Conservation (phyloP, 441 rosid genomes). For the Capsella rubella region DNA sequence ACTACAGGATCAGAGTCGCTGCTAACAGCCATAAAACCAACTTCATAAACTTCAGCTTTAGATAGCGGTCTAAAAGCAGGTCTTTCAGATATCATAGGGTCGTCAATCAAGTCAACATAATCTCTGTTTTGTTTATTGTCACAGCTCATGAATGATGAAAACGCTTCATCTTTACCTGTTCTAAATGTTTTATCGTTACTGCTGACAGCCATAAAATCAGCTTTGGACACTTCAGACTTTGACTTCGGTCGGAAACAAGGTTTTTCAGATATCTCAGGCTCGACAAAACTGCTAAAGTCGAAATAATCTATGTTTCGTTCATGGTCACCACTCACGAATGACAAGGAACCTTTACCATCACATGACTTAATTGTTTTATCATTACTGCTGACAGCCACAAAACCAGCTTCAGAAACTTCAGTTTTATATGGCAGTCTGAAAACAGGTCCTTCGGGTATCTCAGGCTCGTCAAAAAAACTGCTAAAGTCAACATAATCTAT, state of each 20-base stretch:
- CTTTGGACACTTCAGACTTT: slow-evolving; percentile 36
- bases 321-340: slow-evolving; percentile 50
- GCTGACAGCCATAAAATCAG: slow-evolving; percentile 42
- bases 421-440: slow-evolving; percentile 56
- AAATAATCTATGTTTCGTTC: slow-evolving; percentile 60
- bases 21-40: slow-evolving; percentile 46
- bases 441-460: slow-evolving; percentile 57
- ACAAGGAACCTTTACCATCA: slow-evolving; percentile 49
- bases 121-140: neutral
- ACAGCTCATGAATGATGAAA: neutral
- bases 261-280: slow-evolving; percentile 67
- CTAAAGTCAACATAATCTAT: slow-evolving; percentile 74
- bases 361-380: neutral
- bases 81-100: neutral
- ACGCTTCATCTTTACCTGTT: neutral
- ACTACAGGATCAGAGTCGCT: slow-evolving; percentile 91
- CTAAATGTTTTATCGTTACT: slow-evolving; percentile 39
- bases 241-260: slow-evolving; percentile 63
- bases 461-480: slow-evolving; percentile 88
- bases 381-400: slow-evolving; percentile 50
- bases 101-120: neutral
- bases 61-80: slow-evolving; percentile 65
- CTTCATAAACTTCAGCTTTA: slow-evolving; percentile 23
- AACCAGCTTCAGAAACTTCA: slow-evolving; percentile 30
- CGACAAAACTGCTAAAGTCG: slow-evolving; percentile 80